Percentiles rank a stretch among this genome's conserved stretches.
These are phyloP conservation scores for Plasmodium knowlesi DNA, from an alignment of 169 alveolate species.

Conservation along the genomic window DNA sequence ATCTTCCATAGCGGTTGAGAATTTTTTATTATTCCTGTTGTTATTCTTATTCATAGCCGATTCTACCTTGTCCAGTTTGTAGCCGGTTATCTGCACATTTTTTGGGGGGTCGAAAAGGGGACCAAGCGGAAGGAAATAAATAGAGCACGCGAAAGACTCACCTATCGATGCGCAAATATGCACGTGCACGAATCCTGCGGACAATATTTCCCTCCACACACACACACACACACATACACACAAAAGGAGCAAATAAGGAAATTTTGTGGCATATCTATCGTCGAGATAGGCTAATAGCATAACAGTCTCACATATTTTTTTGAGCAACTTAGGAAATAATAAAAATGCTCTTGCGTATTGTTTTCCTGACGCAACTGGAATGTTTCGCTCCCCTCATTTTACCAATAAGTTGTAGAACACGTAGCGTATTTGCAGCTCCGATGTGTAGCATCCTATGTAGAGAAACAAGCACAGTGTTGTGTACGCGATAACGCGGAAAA, in stretches of 20 bases:
- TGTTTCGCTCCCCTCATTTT: neutral
- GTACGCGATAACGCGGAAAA: conserved; percentile 44
- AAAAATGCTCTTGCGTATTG: neutral
- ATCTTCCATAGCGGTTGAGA: conserved; percentile 71
- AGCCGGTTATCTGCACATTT: conserved; percentile 44
- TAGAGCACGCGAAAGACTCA: neutral
- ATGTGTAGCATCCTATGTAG: conserved; percentile 64
- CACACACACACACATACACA: no score
- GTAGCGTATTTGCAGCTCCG: conserved; percentile 57
- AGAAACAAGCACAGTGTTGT: conserved; percentile 26
- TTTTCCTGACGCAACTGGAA: neutral
- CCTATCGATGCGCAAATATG: neutral
- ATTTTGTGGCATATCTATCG: neutral
- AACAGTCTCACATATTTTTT: neutral
- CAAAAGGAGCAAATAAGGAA: neutral
- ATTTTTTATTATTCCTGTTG: conserved; percentile 22
- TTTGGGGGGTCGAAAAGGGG: neutral
- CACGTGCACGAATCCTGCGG: neutral
- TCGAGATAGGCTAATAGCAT: neutral
- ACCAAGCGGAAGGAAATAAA: neutral
- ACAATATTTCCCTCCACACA: neutral
- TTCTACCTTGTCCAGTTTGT: conserved; percentile 47
- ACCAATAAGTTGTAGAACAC: conserved; percentile 66
- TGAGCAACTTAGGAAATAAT: neutral
- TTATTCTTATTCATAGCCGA: conserved; percentile 43